phyloP scores from a whole-genome alignment of 805 yeast genomes.

The Suhomyces tanzawaensis region DNA sequence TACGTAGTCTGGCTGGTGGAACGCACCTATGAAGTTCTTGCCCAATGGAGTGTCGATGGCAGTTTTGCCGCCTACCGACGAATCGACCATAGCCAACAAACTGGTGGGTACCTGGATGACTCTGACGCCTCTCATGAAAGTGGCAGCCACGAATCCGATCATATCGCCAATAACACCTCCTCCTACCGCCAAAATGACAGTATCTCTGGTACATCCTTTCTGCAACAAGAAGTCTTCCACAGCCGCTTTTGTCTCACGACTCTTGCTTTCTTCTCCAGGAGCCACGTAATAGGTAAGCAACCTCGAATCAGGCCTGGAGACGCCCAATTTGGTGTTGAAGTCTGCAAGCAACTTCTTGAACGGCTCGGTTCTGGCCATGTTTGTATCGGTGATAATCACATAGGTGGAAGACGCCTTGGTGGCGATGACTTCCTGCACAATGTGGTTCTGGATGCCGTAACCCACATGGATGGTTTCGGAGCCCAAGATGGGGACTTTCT shows the following conservation, averaged over 20 bases:
- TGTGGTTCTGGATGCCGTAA: slow-evolving; percentile 70
- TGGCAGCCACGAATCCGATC: slow-evolving; percentile 99
- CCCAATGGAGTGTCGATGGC: slow-evolving; percentile 97
- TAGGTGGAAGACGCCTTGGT: slow-evolving; percentile 82
- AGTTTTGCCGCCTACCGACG: slow-evolving; percentile 97
- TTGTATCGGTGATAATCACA: slow-evolving; percentile 84
- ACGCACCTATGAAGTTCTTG: slow-evolving; percentile 93
- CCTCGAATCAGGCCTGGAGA: slow-evolving; percentile 54
- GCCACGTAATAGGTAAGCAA: slow-evolving; percentile 71
- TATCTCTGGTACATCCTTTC: slow-evolving; percentile 92
- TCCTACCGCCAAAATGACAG: slow-evolving; percentile 90
- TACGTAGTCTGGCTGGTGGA: slow-evolving; percentile 92
- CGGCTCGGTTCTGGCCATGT: slow-evolving; percentile 66
- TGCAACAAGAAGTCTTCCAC: slow-evolving; percentile 85
- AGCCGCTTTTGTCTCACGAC: slow-evolving; percentile 82
- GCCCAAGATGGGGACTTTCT: slow-evolving; percentile 76
- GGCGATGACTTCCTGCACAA: slow-evolving; percentile 62
- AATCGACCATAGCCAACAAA: slow-evolving; percentile 93
- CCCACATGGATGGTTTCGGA: slow-evolving; percentile 87
- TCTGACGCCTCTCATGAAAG: slow-evolving; percentile 97
- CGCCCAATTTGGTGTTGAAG: slow-evolving; percentile 38
- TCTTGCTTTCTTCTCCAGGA: slow-evolving; percentile 93
- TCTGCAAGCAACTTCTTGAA: slow-evolving; percentile 45
- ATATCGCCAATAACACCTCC: slow-evolving; percentile 99
- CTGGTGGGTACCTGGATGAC: slow-evolving; percentile 94